phyloP scores from a whole-genome alignment of 305 asterid species.

The Solanum hybrid region DNA sequence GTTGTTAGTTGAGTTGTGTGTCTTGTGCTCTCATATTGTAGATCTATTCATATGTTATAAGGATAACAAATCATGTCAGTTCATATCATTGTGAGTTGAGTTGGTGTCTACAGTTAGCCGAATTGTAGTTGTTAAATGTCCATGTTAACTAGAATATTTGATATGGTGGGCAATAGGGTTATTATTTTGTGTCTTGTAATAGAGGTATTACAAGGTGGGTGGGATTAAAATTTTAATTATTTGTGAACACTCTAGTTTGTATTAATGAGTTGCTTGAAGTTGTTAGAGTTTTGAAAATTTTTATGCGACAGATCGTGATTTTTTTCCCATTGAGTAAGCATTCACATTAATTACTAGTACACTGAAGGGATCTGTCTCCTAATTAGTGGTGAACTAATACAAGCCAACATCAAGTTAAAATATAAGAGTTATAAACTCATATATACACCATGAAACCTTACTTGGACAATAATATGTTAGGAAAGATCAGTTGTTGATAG shows the following conservation, averaged over 20 bases:
- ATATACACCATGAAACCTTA: background rate
- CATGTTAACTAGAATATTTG: background rate
- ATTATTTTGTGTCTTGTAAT: background rate
- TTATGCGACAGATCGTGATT: background rate
- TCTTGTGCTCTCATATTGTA: background rate
- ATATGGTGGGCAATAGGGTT: background rate
- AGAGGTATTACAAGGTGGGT: background rate
- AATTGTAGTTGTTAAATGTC: background rate
- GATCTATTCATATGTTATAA: background rate
- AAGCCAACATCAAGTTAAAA: background rate
- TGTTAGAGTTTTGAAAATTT: background rate
- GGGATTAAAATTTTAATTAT: background rate
- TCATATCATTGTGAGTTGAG: background rate
- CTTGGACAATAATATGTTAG: background rate
- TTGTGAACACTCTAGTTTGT: background rate
- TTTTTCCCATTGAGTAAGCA: background rate
- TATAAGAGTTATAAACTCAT: background rate
- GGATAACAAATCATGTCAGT: background rate
- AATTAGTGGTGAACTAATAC: background rate
- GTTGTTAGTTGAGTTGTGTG: background rate
- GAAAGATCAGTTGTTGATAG: background rate
- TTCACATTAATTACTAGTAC: background rate
- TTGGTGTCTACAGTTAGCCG: background rate
- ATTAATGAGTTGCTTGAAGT: background rate
- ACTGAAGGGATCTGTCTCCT: background rate